Base-by-base conservation (phyloP, 805 yeast species). In the Ogataea saltuana region DNA sequence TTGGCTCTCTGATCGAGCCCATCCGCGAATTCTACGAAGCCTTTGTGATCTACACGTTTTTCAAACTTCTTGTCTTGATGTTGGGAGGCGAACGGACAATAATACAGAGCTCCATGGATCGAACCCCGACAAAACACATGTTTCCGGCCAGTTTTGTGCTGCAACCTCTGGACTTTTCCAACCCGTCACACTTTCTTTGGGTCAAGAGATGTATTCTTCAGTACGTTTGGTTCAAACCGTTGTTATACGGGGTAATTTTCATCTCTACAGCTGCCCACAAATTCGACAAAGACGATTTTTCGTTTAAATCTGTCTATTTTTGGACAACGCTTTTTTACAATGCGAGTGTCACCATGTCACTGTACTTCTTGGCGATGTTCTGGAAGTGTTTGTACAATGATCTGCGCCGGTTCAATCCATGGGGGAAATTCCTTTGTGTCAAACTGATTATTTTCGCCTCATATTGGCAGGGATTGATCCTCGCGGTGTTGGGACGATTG, bases 361-460 rank as follows among this genome's bases (percentile, higher is more conserved):
- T 93, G 15, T 93, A 89, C 61, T 80, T 86, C 44, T 67, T 93
- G 50, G 97, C 96, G 0, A 68, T 89, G 39, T 93, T 93, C 63
- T 93, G 99, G 99, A 83, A 80, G 59, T 87, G 95, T 53, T 70
- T 93, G n/a, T 81, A 85, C 67, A 60, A 59, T 2, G 97, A 90
- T 55, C 71, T 93, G 52, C 74, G 69, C 41, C 85, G 83, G 1
- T 90, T 83, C 68, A 77, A 87, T 42, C 98, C 98, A 3, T 81
- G 93, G 77, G 89, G 95, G 9, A 90, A 90, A 65, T 93, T 93
- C 61, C 62, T 93, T 29, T 89, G 97, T 67, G 96, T 93, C 35
- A 93, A 93, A 59, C 73, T 89, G 50, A 88, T 93, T 42, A 90
- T 93, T 37, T 93, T 93, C 72, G 98, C 97, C 18, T 86, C 96